phyloP scores from a whole-genome alignment of 768 basidiomycete species.

The Leucosporidium yakuticum region DNA sequence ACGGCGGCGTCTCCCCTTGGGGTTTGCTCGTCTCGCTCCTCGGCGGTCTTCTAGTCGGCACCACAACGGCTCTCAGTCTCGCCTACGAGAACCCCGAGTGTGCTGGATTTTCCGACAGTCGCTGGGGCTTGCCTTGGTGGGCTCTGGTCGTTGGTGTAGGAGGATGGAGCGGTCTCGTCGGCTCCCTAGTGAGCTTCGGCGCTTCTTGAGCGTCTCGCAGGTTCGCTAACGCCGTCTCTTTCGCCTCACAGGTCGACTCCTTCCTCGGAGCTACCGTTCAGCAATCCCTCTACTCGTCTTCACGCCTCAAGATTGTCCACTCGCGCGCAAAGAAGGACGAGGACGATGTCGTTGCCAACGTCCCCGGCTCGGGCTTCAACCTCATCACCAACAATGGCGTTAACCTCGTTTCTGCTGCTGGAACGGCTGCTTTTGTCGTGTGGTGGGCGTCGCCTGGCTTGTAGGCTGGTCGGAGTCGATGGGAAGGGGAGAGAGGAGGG shows the following conservation, averaged over 20 bases:
- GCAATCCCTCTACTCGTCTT: conserved; percentile 63
- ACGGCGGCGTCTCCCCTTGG: conserved; percentile 71
- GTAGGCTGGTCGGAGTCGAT: neutral
- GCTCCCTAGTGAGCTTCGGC: conserved; percentile 59
- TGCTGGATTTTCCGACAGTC: conserved; percentile 38
- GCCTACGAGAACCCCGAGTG: conserved; percentile 60
- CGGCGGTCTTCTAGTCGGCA: conserved; percentile 69
- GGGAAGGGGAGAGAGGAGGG: neutral
- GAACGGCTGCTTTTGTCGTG: conserved; percentile 45
- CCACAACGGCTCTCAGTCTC: conserved; percentile 55
- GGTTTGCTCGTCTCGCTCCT: conserved; percentile 67
- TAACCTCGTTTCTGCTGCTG: conserved; percentile 49
- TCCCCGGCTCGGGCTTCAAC: conserved; percentile 54
- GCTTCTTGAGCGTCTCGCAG: neutral
- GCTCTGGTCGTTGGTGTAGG: conserved; percentile 57
- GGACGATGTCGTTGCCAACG: conserved; percentile 47
- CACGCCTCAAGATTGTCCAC: conserved; percentile 59
- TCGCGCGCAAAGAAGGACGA: conserved; percentile 50
- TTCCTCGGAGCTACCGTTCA: conserved; percentile 83
- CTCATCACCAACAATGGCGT: conserved; percentile 66
- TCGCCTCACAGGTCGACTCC: conserved; percentile 63
- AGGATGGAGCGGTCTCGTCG: conserved; percentile 61
- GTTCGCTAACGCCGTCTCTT: neutral
- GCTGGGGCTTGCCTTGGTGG: conserved; percentile 45
- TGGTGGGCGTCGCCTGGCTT: neutral